Base-by-base conservation (phyloP, 2,329 filamentous ascomycete species). In the Ploettnerulaceae sp. region DNA sequence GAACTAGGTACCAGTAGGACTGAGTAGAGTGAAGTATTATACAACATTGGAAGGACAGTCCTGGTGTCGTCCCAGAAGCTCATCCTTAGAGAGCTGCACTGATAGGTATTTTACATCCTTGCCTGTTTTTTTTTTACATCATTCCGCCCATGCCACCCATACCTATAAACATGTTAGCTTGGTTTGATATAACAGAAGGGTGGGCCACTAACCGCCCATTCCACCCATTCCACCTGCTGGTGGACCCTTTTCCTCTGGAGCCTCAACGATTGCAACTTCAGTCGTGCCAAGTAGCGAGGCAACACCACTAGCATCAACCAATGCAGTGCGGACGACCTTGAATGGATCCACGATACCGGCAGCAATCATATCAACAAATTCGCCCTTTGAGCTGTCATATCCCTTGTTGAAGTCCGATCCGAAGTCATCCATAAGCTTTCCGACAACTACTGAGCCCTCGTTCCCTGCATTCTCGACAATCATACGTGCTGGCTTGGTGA, bases 281-380 rank as follows among this genome's bases (percentile, higher is more conserved):
- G 93, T 98, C 57, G 93, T 98, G 67, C 93, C 93, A 52, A 98
- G 86, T 52, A 98, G 82, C 44, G 91, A 97, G 44, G 93, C 93
- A 62, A 98, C 93, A 72, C 93, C 93, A 65, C 85, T 91, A 61
- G 93, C 93, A 63, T 98, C 93, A 64, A 90, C 80, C 49, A 98
- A 84, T 64, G 89, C 91, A 55, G 93, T 98, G 64, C 93, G 89
- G 66, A 98, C 93, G 61, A 98, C 93, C 86, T 98, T 98, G 79
- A 98, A 86, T 57, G 93, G 93, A 69, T 98, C 93, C 51, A 98
- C 86, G 69, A 98, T 98, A 85, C 93, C 93, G 59, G 89, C 81
- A 54, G 79, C 69, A 66, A 98, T 96, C 93, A 98, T 97, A 76
- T 98, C 91, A 59, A 96, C 89, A 73, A 95, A 98, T 76, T 97